A percentile compares a stretch with the other conserved stretches of the same genome.
Conservation (phyloP, 805 yeast species). For the Ogataea nitratoaversa region DNA sequence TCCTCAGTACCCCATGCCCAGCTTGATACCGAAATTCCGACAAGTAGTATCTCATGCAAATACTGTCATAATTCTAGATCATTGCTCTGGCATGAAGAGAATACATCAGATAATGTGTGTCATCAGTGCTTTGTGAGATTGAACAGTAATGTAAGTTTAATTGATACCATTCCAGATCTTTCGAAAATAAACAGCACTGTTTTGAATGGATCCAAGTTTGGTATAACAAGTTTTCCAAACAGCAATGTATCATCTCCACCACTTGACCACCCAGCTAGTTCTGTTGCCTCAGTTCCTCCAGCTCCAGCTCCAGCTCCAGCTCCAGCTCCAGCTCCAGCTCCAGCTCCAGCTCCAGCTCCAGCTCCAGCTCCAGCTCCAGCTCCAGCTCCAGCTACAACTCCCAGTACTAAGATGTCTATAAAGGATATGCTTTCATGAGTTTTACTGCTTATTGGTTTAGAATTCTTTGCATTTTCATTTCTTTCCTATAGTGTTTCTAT, state of each 20-base stretch:
- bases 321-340: neutral
- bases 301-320: neutral
- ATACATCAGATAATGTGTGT: slow-evolving; percentile 10
- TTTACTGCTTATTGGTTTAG: too few species aligned
- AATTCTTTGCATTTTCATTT: neutral
- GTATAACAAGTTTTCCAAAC: too few species aligned
- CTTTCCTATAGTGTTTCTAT: neutral
- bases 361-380: neutral
- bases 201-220: slow-evolving; percentile 21
- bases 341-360: neutral
- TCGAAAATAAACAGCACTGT: slow-evolving; percentile 6
- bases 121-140: slow-evolving; percentile 26
- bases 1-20: too few species aligned
- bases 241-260: too few species aligned
- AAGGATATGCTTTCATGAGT: slow-evolving; percentile 17
- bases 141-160: slow-evolving; percentile 18
- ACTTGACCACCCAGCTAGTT: too few species aligned
- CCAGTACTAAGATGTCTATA: slow-evolving; percentile 15
- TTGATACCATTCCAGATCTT: slow-evolving; percentile 24
- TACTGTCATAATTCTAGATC: slow-evolving; percentile 20
- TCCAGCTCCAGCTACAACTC: neutral
- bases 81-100: slow-evolving; percentile 17
- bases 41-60: slow-evolving; percentile 15
- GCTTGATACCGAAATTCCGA: too few species aligned
- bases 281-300: too few species aligned